A percentile compares a stretch with the other conserved stretches of the same genome.
These are phyloP conservation scores for Pistacia integerrima DNA, from an alignment of 345 rosid species.

Conservation along the genomic window DNA sequence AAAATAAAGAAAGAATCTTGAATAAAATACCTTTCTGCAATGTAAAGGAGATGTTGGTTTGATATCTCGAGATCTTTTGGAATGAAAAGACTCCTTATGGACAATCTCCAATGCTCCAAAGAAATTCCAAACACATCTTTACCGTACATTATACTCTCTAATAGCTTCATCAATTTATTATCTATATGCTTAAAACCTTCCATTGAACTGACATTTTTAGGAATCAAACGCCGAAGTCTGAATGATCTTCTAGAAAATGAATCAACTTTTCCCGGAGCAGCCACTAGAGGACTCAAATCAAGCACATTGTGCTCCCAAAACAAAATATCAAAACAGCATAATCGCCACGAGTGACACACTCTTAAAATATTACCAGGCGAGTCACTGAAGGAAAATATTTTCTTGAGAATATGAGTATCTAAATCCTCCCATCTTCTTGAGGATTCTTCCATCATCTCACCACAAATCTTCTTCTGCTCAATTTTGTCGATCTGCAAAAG, in stretches of 20 bases:
- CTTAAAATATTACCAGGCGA: background rate
- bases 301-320: background rate
- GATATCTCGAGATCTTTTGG: background rate
- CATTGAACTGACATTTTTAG: background rate
- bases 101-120: slow-evolving; percentile 2
- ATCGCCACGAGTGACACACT: slow-evolving; percentile 9
- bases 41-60: background rate
- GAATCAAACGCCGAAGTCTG: background rate
- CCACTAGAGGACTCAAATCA: background rate
- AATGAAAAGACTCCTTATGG: background rate
- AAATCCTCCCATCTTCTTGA: slow-evolving; percentile 4
- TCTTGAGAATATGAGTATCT: background rate
- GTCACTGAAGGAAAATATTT: background rate
- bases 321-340: background rate
- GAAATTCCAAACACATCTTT: background rate
- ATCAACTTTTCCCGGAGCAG: background rate
- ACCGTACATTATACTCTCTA: background rate
- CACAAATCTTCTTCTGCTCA: background rate
- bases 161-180: background rate
- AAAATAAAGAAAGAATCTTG: background rate
- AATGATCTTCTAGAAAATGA: background rate
- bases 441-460: background rate
- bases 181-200: background rate
- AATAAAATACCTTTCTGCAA: slow-evolving; percentile 1
- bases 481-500: background rate